A percentile compares a stretch with the other conserved stretches of the same genome.
phyloP scores from a whole-genome alignment of 2,329 filamentous ascomycete genomes.

The Calonectria crousiana region DNA sequence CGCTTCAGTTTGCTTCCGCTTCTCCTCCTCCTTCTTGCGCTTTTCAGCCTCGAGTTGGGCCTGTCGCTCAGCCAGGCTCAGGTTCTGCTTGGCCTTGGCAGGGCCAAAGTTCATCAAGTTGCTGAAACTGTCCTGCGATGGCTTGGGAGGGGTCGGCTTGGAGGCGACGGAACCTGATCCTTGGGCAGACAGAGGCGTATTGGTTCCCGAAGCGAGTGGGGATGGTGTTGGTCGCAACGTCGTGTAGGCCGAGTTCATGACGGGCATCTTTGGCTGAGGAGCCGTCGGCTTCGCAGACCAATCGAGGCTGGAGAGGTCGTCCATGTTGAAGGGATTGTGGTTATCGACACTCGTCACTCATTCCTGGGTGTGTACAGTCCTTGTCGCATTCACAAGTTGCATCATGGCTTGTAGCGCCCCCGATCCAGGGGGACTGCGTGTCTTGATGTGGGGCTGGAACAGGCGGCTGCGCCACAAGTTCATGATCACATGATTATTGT shows the following conservation, averaged over 20 bases:
- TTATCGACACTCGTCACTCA: slow-evolving; percentile 43
- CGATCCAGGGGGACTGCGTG: slow-evolving; percentile 40
- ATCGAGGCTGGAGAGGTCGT: slow-evolving; percentile 71
- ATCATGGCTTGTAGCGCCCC: slow-evolving; percentile 29
- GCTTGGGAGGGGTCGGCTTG: slow-evolving; percentile 62
- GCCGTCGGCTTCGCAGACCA: slow-evolving; percentile 63
- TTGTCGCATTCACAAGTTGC: slow-evolving; percentile 35
- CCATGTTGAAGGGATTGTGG: slow-evolving; percentile 59
- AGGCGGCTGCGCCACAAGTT: slow-evolving; percentile 31
- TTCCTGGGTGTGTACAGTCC: slow-evolving; percentile 35
- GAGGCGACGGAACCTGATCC: slow-evolving; percentile 56
- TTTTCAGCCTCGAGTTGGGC: slow-evolving; percentile 74
- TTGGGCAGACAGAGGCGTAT: slow-evolving; percentile 67
- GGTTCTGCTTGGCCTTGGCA: slow-evolving; percentile 73
- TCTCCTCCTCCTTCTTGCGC: slow-evolving; percentile 79
- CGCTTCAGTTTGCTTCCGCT: slow-evolving; percentile 76
- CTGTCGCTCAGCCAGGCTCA: slow-evolving; percentile 84
- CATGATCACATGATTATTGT: slow-evolving; percentile 21
- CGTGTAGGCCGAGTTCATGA: slow-evolving; percentile 60
- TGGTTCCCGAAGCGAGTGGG: slow-evolving; percentile 66
- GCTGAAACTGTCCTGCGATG: slow-evolving; percentile 80
- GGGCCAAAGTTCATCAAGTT: slow-evolving; percentile 74
- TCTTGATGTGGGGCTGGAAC: slow-evolving; percentile 35
- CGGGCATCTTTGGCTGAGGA: slow-evolving; percentile 51
- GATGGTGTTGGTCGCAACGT: slow-evolving; percentile 68